Evolutionary conservation across 2,329 filamentous ascomycete species (phyloP), one percentile per base, ranked within the genome.

Genomic region (Didymella sp.): DNA sequence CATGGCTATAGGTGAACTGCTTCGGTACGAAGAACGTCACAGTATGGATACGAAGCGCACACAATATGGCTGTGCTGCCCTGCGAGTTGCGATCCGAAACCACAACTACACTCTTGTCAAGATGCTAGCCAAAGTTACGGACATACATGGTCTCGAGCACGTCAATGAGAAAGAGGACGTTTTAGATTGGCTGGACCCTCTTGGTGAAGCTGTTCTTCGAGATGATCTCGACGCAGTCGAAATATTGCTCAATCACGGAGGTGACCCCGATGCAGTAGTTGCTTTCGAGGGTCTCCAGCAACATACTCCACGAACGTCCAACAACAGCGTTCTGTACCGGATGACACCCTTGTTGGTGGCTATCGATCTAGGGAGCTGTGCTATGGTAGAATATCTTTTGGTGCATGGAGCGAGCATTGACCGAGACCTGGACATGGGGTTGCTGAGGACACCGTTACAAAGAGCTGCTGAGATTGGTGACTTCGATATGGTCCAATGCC

Each of bases 391-490:
- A 19, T 5, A 47, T 12, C 44, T 61, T n/a, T 38, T 58, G 11
- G 12, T 50, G 9, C 12, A 25, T 4, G 42, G 42, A 22, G 40
- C 49, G 13, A n/a, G 24, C 19, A 21, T 54, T 17, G 31, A 35
- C 17, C 35, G n/a, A 11, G n/a, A 28, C 6, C 43, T 41, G 1
- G 31, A 19, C 13, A 31, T 40, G n/a, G 52, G 56, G 2, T 15
- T 59, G 1, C 19, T 44, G 1, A 58, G 57, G 24, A 56, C 60
- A 12, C 60, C 60, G 1, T 21, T 62, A 9, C 57, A 58, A 30
- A 58, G 54, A 46, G 58, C 60, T 5, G 51, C 60, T 1, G 58
- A 62, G 27, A 50, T 58, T 5, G 58, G 51, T 8, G 54, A 56
- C n/a, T 48, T 62, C 21, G 22, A 48, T 2, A 56, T 62, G 11